phyloP scores from a whole-genome alignment of 768 basidiomycete species.

The Lentinula detonsa region DNA sequence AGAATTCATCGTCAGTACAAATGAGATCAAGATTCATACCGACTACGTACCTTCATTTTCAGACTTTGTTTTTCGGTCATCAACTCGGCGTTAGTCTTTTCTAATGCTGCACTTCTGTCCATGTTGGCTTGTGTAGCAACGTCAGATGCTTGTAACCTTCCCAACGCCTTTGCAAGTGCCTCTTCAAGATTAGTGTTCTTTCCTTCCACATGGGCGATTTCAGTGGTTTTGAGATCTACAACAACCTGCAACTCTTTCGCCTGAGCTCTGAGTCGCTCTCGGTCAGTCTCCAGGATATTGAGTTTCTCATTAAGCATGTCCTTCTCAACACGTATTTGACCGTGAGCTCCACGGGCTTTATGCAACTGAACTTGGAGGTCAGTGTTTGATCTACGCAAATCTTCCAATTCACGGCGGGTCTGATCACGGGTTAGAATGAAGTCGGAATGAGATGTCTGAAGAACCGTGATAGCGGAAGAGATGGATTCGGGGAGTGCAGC shows the following conservation, averaged over 20 bases:
- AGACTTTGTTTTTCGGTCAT: constrained; percentile 49
- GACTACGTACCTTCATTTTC: constrained; percentile 49
- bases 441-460: constrained; percentile 61
- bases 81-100: constrained; percentile 53
- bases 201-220: constrained; percentile 40
- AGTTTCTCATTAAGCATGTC: constrained; percentile 64
- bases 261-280: constrained; percentile 52
- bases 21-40: background rate
- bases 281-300: constrained; percentile 52
- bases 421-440: constrained; percentile 51
- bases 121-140: constrained; percentile 54
- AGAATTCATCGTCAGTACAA: constrained; percentile 10
- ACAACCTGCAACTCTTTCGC: constrained; percentile 45
- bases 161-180: constrained; percentile 66
- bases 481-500: constrained; percentile 55
- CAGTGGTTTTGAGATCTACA: constrained; percentile 35
- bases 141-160: constrained; percentile 68
- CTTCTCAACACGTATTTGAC: constrained; percentile 79
- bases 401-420: constrained; percentile 60
- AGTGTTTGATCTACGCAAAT: constrained; percentile 58
- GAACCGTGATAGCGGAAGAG: constrained; percentile 40
- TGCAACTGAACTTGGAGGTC: constrained; percentile 70
- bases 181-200: constrained; percentile 62
- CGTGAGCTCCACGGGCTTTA: constrained; percentile 73
- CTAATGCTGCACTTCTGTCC: constrained; percentile 55